These are phyloP conservation scores for Mucuna pruriens DNA, from an alignment of 306 rosid species.

Conservation along the genomic window DNA sequence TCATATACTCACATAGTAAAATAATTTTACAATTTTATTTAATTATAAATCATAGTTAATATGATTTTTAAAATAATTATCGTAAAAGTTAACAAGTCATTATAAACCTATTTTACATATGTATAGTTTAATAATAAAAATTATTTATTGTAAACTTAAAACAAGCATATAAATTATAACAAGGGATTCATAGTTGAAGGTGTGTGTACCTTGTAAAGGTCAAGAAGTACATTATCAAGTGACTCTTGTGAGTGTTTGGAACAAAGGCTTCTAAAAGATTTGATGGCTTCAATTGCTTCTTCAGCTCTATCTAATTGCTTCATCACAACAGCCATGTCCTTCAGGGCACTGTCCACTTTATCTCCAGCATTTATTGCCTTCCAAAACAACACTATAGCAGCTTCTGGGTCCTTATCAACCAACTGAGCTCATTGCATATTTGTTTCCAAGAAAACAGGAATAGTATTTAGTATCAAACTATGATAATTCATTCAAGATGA, in stretches of 20 bases:
- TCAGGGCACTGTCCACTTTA: constrained; percentile 84
- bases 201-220: constrained; percentile 78
- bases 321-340: constrained; percentile 98
- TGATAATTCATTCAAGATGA: background rate
- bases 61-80: too few species aligned
- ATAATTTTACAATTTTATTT: too few species aligned
- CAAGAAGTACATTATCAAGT: constrained; percentile 85
- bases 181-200: background rate
- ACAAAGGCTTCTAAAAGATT: constrained; percentile 69
- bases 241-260: constrained; percentile 90
- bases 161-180: background rate
- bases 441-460: constrained; percentile 10
- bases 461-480: background rate
- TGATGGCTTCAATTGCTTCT: constrained; percentile 94
- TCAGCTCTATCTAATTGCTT: constrained; percentile 82
- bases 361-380: constrained; percentile 91
- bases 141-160: background rate
- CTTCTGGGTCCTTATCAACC: constrained; percentile 81
- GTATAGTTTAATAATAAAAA: too few species aligned
- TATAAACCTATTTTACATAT: too few species aligned
- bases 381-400: constrained; percentile 77
- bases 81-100: too few species aligned
- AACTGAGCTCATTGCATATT: constrained; percentile 50
- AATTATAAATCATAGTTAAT: too few species aligned
- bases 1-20: too few species aligned